Conservation (phyloP, 2,329 filamentous ascomycete species). For the Geosmithia morbida region DNA sequence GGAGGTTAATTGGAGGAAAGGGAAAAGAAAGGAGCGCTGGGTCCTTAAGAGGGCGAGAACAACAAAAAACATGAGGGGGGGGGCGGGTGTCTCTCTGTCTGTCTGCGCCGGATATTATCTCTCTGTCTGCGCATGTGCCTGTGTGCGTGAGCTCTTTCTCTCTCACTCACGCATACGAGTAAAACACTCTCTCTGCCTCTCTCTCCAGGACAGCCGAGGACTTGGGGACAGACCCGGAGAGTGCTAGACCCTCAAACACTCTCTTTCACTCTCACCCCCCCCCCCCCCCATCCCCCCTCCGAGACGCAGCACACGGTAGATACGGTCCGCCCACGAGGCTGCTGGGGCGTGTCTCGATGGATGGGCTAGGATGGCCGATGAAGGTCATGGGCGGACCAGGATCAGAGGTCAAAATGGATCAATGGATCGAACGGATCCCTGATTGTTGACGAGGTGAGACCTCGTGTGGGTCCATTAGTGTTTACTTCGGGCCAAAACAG, state of each 20-base stretch:
- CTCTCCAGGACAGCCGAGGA: too few relatives aligned
- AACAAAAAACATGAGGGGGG: slow-evolving; percentile 4
- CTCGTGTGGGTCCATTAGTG: slow-evolving; percentile 2
- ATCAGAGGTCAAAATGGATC: too few relatives aligned
- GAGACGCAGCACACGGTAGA: too few relatives aligned
- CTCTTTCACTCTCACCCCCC: too few relatives aligned
- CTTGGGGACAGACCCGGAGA: too few relatives aligned
- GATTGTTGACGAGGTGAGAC: not conserved
- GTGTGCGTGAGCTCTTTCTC: not conserved
- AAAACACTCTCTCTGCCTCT: too few relatives aligned
- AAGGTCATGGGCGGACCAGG: too few relatives aligned
- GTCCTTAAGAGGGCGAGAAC: not conserved
- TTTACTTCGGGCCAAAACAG: slow-evolving; percentile 4
- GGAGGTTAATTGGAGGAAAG: not conserved
- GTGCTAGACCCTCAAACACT: too few relatives aligned
- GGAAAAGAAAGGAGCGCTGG: not conserved
- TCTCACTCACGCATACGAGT: too few relatives aligned
- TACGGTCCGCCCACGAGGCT: slow-evolving; percentile 1
- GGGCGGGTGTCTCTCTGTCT: too few relatives aligned
- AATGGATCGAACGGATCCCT: not conserved
- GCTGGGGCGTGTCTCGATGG: slow-evolving; percentile 3
- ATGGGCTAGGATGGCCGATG: slow-evolving; percentile 2
- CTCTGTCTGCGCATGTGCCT: not conserved
- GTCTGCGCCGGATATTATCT: slow-evolving; percentile 7
- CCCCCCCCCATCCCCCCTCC: too few relatives aligned